These are phyloP conservation scores for Aspergillus clavatus DNA, from an alignment of 2,329 filamentous ascomycete genomes.

Conservation along the genomic window DNA sequence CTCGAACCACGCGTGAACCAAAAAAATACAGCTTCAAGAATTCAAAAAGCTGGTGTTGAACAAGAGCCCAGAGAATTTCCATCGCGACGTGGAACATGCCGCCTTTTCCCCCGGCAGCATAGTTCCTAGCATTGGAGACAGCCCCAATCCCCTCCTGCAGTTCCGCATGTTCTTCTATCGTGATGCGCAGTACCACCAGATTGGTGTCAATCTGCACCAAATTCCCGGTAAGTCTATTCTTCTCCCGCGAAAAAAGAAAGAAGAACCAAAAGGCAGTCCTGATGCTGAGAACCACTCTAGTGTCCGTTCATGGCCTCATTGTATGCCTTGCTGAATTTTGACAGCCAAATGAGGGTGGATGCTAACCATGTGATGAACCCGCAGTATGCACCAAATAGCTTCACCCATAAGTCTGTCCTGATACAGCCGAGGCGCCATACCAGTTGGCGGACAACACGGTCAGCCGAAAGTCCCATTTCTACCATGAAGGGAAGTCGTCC, in stretches of 20 bases:
- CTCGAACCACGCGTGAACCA: no score
- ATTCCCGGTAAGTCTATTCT: conserved; percentile 30
- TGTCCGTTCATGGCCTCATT: conserved; percentile 49
- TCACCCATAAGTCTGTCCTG: conserved; percentile 48
- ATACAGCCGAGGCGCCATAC: conserved; percentile 49
- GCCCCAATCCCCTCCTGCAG: conserved; percentile 46
- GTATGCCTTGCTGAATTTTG: conserved; percentile 46
- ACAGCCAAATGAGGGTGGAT: conserved; percentile 47
- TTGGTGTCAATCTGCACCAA: conserved; percentile 51
- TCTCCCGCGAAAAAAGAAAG: not conserved
- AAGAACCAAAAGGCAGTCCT: no score
- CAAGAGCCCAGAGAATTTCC: conserved; percentile 52
- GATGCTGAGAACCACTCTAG: conserved; percentile 16
- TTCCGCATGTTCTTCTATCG: conserved; percentile 49
- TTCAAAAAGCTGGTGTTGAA: conserved; percentile 50
- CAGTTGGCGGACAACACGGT: conserved; percentile 48
- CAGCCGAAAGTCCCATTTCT: conserved; percentile 51
- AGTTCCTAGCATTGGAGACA: conserved; percentile 49
- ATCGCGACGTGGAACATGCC: conserved; percentile 49
- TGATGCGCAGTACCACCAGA: conserved; percentile 49
- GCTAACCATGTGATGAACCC: conserved; percentile 46
- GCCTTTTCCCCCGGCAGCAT: conserved; percentile 50
- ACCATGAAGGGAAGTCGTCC: conserved; percentile 50
- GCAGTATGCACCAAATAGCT: conserved; percentile 51
- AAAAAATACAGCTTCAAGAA: conserved; percentile 39